Percentiles rank a stretch among this genome's conserved stretches.
phyloP scores from a whole-genome alignment of 352 stramenopile genomes.

The Peronosclerospora sorghi region DNA sequence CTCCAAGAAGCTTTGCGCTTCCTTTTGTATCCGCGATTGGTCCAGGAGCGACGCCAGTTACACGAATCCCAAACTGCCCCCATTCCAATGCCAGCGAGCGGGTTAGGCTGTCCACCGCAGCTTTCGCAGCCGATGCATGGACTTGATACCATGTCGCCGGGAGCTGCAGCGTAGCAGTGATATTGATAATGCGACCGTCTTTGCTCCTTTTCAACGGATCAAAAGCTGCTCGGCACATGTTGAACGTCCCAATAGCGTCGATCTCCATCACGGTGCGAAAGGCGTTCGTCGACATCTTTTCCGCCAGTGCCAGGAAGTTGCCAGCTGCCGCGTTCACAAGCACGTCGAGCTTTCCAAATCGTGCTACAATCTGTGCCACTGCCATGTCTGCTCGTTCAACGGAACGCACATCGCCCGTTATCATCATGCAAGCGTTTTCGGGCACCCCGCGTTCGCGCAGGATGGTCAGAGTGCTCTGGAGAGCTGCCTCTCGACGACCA shows the following conservation, averaged over 20 bases:
- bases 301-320: conserved; percentile 87
- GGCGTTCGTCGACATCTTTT: conserved; percentile 86
- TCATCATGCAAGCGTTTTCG: conserved; percentile 17
- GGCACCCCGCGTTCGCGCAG: conserved; percentile 37
- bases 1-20: conserved; percentile 84
- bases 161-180: conserved; percentile 89
- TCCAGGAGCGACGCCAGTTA: conserved; percentile 91
- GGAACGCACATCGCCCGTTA: conserved; percentile 82
- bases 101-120: conserved; percentile 91
- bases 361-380: conserved; percentile 59
- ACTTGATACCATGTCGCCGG: conserved; percentile 90
- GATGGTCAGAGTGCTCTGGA: conserved; percentile 74
- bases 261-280: conserved; percentile 96
- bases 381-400: conserved; percentile 62
- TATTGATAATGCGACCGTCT: conserved; percentile 90
- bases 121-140: conserved; percentile 92
- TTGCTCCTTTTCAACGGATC: conserved; percentile 52
- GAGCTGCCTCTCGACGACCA: conserved; percentile 81
- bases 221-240: conserved; percentile 90
- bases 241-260: conserved; percentile 92
- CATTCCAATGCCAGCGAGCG: conserved; percentile 93
- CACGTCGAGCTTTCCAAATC: conserved; percentile 86
- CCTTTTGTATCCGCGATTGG: conserved; percentile 92
- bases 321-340: conserved; percentile 90
- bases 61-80: conserved; percentile 88